Base-by-base conservation (phyloP, 495 filamentous ascomycete species). In the Tetracladium setigerum region DNA sequence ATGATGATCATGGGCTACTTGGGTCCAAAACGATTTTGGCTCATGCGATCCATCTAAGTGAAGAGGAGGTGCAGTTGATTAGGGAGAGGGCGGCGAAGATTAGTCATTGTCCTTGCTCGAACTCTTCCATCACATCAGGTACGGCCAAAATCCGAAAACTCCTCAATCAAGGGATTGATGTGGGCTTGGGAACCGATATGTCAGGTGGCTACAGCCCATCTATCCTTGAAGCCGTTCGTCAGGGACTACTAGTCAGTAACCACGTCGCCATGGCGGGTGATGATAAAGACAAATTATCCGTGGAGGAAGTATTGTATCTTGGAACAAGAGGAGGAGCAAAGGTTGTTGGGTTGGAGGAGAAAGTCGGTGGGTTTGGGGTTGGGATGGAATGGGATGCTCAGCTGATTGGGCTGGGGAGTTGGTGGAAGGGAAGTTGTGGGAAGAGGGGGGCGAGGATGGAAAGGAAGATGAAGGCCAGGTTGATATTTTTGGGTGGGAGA, bases 381-480 rank as follows among this genome's bases (percentile, higher is more conserved):
- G 89, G 88, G n/a, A 91, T 79, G 86, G 75, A 86, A 54, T 95
- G 82, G 79, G 89, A 95, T 75, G 87, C 84, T 54, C 83, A 92
- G 67, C 66, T 92, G 54, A 69, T 95, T 34, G 67, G 74, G n/a
- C 58, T 90, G 17, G 75, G 67, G 10, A 36, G 47, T 4, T 73
- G 3, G 71, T 61, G 2, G 68, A 60, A 22, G 54, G 43, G 30
- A 40, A 17, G 8, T 55, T 46, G 6, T 43, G 49, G 4, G 55
- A 64, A 10, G 58, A 57, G 13, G 46, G 36, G 55, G 3, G 57
- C 1, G 56, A 47, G 12, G 54, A 27, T 27, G 7, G 22, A 7
- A 7, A 27, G 22, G 22, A 27, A 30, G 64, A 60, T 27, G 47
- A 59, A 16, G 66, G 77, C 0, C 67, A 77, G 22, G 87, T 92